Conservation (phyloP, 495 filamentous ascomycete species). For the Penicillium antarcticum region DNA sequence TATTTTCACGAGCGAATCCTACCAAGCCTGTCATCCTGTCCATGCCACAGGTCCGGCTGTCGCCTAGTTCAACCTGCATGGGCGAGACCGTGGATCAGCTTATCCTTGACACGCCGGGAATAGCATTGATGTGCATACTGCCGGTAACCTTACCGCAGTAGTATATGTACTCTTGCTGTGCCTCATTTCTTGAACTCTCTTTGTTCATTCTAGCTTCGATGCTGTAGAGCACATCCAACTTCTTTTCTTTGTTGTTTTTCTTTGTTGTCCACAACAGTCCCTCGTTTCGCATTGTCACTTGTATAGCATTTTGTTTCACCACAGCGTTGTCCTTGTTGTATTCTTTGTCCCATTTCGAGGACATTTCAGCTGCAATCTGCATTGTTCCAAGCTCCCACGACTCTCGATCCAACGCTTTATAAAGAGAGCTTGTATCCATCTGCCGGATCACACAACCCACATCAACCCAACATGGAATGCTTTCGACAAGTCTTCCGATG, state of each 20-base stretch:
- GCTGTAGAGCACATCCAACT: constrained; percentile 21
- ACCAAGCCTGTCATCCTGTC: constrained; percentile 18
- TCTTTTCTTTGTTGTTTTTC: constrained; percentile 19
- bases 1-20: constrained; percentile 7
- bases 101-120: constrained; percentile 18
- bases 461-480: constrained; percentile 31
- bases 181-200: constrained; percentile 2
- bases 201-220: constrained; percentile 17
- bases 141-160: constrained; percentile 15
- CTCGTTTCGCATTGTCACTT: constrained; percentile 28
- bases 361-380: background rate
- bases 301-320: constrained; percentile 22
- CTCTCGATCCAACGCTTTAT: constrained; percentile 4
- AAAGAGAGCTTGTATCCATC: constrained; percentile 3
- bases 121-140: constrained; percentile 31
- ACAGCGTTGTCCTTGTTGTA: constrained; percentile 11
- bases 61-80: constrained; percentile 18
- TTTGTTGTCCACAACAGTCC: constrained; percentile 15
- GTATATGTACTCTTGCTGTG: constrained; percentile 21
- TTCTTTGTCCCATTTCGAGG: constrained; percentile 4
- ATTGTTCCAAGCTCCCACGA: background rate
- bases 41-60: constrained; percentile 27
- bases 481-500: constrained; percentile 38
- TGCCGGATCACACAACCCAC: background rate
- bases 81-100: constrained; percentile 19